Evolutionary conservation across 768 basidiomycete genomes (phyloP), one percentile per base, ranked within the genome.

Genomic region (Panaeolus cyanescens): DNA sequence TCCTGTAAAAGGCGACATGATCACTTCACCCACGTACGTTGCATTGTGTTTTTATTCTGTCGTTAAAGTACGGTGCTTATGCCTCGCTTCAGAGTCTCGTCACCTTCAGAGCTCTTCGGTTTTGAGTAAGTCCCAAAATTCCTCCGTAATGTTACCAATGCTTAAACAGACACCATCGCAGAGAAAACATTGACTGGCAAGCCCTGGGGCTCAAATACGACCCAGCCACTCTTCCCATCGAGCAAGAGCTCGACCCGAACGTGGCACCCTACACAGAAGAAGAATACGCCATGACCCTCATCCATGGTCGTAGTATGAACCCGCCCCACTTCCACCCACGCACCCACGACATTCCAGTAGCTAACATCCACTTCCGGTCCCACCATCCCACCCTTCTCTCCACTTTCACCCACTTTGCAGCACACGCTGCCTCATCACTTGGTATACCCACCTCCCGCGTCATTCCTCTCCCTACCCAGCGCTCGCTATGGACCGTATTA

Each of bases 401-500:
- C 67, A 83, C 95, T 62, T 96, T 91, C 75, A 83, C 89, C 5
- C 89, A 92, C 71, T 96, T 99, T 66, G 89, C 89, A 0, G 72
- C 85, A 0, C 95, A 96, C 66, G 88, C 93, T 0, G 96, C 96
- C 0, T 79, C 87, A n/a, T 86, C 93, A 1, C 83, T 99, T 39
- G 90, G 85, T 17, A 92, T 96, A 42, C 93, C 95, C 1, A 79
- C 83, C 32, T 89, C 92, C 2, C 79, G 82, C 17, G 80, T 87
- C 10, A 80, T 82, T 13, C 75, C 77, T 4, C 84, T 96, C 0
- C 95, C 94, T 0, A 92, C 84, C 2, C 80, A 88, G 64, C 89
- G 92, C 45, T 80, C 83, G 4, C 77, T 97, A 9, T 93, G 92
- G 88, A 97, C 96, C 0, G 95, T 97, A 17, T 81, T 83, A 8